Base-by-base conservation (phyloP, 805 yeast species). In the Dipodascus albidus region DNA sequence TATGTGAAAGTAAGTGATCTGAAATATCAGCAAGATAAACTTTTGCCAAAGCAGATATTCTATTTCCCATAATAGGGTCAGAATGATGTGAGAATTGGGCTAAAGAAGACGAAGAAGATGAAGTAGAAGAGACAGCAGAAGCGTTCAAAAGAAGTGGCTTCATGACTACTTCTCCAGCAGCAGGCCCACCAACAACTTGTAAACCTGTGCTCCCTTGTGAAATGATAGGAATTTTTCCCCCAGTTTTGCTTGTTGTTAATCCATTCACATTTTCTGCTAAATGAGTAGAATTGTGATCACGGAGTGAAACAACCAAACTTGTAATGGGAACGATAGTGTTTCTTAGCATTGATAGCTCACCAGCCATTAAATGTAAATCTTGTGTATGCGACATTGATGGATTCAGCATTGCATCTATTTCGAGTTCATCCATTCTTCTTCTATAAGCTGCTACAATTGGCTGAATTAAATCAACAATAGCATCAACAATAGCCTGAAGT, bases 381-480 rank as follows among this genome's bases (percentile, higher is more conserved):
- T 75, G 73, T 0, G 83, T 78, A 58, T 77, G 81, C 4, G 66
- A 64, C 53, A 79, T 65, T 23, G 74, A 74, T 0, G 85, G 83
- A 47, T 69, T 71, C 9, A 72, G 66, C 27, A 79, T 60, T 2
- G 79, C 78, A 54, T 78, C 79, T 15, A 72, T 53, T 58, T 80
- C 82, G 24, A 79, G 71, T 53, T 75, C 79, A 49, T 71, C 70
- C 23, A 80, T 60, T 47, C 78, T 60, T 31, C 72, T 63, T 31
- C 74, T 71, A 59, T 80, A 80, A 2, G 80, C 82, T 0, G 78
- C 67, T 21, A 79, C 64, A 14, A 80, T 76, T 1, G 83, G 83
- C 53, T 73, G 73, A 2, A 76, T 64, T 48, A 78, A 66, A 59
- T 80, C 85, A 11, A 80, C 81, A 14, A 74, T 66, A 1, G 80